Conservation (phyloP, 1,284 basidiomycete species). For the Moesziomyces sp. region DNA sequence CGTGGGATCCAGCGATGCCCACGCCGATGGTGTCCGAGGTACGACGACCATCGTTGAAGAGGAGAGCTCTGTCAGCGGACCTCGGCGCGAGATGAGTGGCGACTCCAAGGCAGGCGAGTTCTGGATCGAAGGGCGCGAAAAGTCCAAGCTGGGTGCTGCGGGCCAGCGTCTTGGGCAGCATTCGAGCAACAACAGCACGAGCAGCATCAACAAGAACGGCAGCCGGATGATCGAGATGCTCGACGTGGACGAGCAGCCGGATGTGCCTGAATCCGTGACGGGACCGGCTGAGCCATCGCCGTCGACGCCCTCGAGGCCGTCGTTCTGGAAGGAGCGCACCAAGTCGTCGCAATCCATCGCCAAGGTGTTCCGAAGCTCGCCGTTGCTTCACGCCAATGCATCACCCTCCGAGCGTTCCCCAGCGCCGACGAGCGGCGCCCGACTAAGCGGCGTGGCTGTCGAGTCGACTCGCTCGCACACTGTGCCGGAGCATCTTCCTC, state of each 20-base stretch:
- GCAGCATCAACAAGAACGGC: slow-evolving; percentile 29
- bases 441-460: background rate
- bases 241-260: slow-evolving; percentile 20
- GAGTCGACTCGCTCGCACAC: slow-evolving; percentile 5
- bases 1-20: slow-evolving; percentile 12
- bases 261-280: slow-evolving; percentile 21
- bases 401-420: slow-evolving; percentile 5
- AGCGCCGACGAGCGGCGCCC: background rate
- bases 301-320: slow-evolving; percentile 13
- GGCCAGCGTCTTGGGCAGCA: slow-evolving; percentile 22
- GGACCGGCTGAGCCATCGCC: slow-evolving; percentile 17
- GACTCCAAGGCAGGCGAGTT: slow-evolving; percentile 20
- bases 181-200: slow-evolving; percentile 24
- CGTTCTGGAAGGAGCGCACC: slow-evolving; percentile 40
- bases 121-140: slow-evolving; percentile 11
- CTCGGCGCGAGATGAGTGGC: slow-evolving; percentile 19
- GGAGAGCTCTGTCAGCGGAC: slow-evolving; percentile 1
- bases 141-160: slow-evolving; percentile 12
- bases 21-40: background rate
- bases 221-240: slow-evolving; percentile 43
- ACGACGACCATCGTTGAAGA: slow-evolving; percentile 12
- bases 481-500: slow-evolving; percentile 10
- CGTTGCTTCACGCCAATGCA: slow-evolving; percentile 3
- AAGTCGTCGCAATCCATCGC: slow-evolving; percentile 25
- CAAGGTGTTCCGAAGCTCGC: slow-evolving; percentile 30